Percentiles rank a stretch among this genome's conserved stretches.
These are phyloP conservation scores for Magnaporthiopsis rhizophila DNA, from an alignment of 2,329 filamentous ascomycete species.

Conservation along the genomic window DNA sequence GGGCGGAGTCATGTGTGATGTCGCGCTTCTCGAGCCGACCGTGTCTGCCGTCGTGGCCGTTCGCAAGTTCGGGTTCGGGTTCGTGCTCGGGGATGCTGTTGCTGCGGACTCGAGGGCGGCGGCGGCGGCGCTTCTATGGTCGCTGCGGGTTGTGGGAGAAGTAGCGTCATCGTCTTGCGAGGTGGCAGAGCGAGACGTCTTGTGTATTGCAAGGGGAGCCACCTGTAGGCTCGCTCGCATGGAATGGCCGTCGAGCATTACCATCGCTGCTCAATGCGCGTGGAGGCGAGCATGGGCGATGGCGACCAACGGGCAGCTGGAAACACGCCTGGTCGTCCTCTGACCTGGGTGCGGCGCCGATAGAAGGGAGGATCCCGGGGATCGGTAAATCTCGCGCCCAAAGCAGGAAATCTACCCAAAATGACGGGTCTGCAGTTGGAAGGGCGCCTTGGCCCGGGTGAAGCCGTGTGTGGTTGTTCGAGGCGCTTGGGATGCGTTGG, in stretches of 20 bases:
- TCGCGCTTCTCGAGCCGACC: conserved; percentile 32
- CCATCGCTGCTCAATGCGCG: conserved; percentile 28
- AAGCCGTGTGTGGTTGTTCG: background rate
- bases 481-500: background rate
- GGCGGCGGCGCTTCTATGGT: conserved; percentile 16
- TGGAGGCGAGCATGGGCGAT: conserved; percentile 29
- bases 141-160: conserved; percentile 12
- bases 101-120: background rate
- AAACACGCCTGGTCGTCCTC: background rate
- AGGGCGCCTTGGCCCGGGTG: background rate
- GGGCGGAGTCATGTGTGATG: conserved; percentile 67
- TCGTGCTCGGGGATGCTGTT: conserved; percentile 2
- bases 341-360: background rate
- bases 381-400: background rate
- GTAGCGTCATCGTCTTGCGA: conserved; percentile 19
- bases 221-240: conserved; percentile 52
- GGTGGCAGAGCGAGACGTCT: conserved; percentile 24
- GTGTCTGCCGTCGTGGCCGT: background rate
- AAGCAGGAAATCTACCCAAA: background rate
- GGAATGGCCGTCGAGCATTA: conserved; percentile 38
- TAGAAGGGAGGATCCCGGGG: background rate
- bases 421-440: background rate
- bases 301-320: background rate
- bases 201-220: conserved; percentile 49
- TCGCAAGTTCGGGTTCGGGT: background rate